These are phyloP conservation scores for Babesia ovis DNA, from an alignment of 169 alveolate species.

Conservation along the genomic window DNA sequence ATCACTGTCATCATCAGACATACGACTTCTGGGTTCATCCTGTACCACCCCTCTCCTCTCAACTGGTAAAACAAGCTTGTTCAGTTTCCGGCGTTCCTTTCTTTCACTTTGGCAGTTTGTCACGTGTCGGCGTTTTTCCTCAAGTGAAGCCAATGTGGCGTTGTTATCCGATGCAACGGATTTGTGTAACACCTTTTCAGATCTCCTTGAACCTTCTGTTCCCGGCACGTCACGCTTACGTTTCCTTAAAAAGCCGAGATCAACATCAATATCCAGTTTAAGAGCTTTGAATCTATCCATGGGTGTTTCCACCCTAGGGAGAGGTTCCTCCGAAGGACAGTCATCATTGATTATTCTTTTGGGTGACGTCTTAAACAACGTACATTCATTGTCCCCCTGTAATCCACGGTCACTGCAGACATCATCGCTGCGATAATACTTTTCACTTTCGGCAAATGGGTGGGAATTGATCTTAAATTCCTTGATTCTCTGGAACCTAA, in stretches of 20 bases:
- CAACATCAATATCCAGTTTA: neutral
- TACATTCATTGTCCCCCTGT: neutral
- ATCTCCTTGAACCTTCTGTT: neutral
- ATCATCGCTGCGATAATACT: neutral
- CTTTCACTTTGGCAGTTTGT: neutral
- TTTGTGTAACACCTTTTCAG: neutral
- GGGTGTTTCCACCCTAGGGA: neutral
- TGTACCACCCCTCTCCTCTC: too few relatives aligned
- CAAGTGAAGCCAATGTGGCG: too few relatives aligned
- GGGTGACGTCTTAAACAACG: neutral
- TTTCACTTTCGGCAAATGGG: constrained; percentile 2
- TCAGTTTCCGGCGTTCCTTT: neutral
- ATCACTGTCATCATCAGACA: neutral
- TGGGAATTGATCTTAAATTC: neutral
- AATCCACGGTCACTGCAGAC: neutral
- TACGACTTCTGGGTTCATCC: neutral
- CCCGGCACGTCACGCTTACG: neutral
- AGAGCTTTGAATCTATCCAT: neutral
- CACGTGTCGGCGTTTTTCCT: too few relatives aligned
- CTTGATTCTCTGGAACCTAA: constrained; percentile 9
- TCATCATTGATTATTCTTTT: neutral
- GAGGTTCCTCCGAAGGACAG: neutral
- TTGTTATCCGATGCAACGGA: neutral
- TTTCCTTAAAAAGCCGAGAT: neutral
- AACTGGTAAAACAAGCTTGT: neutral